phyloP scores from a whole-genome alignment of 139 green algal genomes.

The Tetradesmus obliquus region DNA sequence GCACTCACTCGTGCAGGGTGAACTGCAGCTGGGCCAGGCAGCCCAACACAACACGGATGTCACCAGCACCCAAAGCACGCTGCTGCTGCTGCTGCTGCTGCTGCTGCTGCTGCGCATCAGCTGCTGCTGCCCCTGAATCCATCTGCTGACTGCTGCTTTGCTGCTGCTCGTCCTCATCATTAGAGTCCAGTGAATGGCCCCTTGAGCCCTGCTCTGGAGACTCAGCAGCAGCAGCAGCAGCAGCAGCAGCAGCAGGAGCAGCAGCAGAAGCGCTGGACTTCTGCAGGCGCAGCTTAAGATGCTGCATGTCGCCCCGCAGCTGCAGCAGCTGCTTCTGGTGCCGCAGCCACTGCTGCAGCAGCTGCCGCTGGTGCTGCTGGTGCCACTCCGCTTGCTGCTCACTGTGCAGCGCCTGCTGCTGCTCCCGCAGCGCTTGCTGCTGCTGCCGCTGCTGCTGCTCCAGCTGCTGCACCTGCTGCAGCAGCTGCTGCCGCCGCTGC shows the following conservation, averaged over 20 bases:
- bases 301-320: constrained; percentile 27
- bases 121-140: constrained; percentile 11
- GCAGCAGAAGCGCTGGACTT: not conserved
- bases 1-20: not conserved
- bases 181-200: not conserved
- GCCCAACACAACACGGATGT: not conserved
- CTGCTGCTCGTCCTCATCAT: not conserved
- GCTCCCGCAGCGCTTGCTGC: not conserved
- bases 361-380: not conserved
- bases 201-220: not conserved
- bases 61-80: not conserved
- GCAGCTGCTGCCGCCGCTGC: not conserved
- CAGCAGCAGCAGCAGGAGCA: not conserved
- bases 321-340: constrained; percentile 1
- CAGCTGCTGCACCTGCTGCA: not conserved
- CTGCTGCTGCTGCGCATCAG: not conserved
- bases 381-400: not conserved
- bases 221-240: no score
- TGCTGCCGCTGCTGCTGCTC: not conserved
- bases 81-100: not conserved
- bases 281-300: constrained; percentile 5
- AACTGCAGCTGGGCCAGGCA: constrained; percentile 3
- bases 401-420: not conserved
- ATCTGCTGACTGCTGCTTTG: not conserved
- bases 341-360: not conserved